phyloP scores from a whole-genome alignment of 495 filamentous ascomycete species.

The Venustampulla echinocandica region DNA sequence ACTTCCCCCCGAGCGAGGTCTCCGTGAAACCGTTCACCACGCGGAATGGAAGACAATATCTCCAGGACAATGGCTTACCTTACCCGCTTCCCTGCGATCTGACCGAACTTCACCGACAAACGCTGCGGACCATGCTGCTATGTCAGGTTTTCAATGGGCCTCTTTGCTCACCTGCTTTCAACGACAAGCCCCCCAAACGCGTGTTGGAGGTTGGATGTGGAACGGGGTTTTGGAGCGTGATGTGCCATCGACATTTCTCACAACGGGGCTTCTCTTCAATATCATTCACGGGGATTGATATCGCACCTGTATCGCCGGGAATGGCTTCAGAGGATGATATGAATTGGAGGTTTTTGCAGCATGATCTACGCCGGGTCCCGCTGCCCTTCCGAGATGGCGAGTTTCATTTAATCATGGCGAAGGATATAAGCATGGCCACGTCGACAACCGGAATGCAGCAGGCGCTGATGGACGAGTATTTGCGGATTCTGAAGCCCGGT shows the following conservation, averaged over 20 bases:
- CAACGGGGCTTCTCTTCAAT: conserved; percentile 49
- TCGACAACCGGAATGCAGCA: conserved; percentile 53
- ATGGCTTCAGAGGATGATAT: conserved; percentile 56
- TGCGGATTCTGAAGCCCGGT: conserved; percentile 68
- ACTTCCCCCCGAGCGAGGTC: conserved; percentile 11
- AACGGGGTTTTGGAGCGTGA: conserved; percentile 79
- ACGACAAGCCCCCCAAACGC: conserved; percentile 58
- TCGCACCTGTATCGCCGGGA: conserved; percentile 67
- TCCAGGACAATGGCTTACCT: conserved; percentile 61
- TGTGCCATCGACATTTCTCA: conserved; percentile 69
- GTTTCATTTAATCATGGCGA: conserved; percentile 87
- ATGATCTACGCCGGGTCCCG: conserved; percentile 66
- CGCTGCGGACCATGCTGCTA: conserved; percentile 70
- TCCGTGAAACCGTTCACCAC: conserved; percentile 55
- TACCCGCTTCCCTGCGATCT: conserved; percentile 89
- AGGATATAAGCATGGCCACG: conserved; percentile 68
- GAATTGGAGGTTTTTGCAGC: conserved; percentile 81
- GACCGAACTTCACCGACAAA: conserved; percentile 79
- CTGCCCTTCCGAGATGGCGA: conserved; percentile 74
- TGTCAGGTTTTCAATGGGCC: conserved; percentile 73
- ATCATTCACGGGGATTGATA: conserved; percentile 77
- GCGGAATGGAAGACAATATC: conserved; percentile 70
- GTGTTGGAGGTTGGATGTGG: conserved; percentile 87
- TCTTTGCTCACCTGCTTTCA: conserved; percentile 60
- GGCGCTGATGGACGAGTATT: conserved; percentile 60